A percentile compares a stretch with the other conserved stretches of the same genome.
Conservation (phyloP, 108 stramenopile genomes). For the Bacterosira constricta region DNA sequence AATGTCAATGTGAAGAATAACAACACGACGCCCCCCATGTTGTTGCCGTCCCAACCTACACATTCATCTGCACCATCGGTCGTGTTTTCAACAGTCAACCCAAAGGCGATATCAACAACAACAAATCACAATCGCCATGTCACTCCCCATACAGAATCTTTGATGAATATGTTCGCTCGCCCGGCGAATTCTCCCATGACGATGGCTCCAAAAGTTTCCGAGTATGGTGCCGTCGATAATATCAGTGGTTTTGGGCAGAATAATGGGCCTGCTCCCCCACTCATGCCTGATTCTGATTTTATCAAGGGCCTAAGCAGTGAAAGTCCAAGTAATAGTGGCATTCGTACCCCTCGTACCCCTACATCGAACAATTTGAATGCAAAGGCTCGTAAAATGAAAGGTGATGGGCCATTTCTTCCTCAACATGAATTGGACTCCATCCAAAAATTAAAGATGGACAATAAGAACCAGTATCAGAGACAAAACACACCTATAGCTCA, state of each 20-base stretch:
- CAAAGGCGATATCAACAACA: no score
- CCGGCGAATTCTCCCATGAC: conserved; percentile 11
- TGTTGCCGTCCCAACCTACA: no score
- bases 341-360: no score
- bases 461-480: not conserved
- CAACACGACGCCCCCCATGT: no score
- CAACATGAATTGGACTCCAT: not conserved
- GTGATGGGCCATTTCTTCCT: not conserved
- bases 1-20: no score
- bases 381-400: no score
- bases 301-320: not conserved
- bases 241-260: not conserved
- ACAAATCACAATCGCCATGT: conserved; percentile 19
- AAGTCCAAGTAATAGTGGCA: no score
- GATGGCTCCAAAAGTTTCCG: conserved; percentile 5
- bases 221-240: not conserved
- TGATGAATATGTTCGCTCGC: conserved; percentile 36
- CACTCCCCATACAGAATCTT: conserved; percentile 27
- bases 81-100: no score
- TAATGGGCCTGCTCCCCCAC: not conserved
- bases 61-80: no score
- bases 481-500: not conserved
- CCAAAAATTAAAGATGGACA: not conserved
- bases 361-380: no score
- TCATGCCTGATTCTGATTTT: not conserved